These are phyloP conservation scores for Clavispora santaluciae DNA, from an alignment of 805 yeast species.

Conservation along the genomic window DNA sequence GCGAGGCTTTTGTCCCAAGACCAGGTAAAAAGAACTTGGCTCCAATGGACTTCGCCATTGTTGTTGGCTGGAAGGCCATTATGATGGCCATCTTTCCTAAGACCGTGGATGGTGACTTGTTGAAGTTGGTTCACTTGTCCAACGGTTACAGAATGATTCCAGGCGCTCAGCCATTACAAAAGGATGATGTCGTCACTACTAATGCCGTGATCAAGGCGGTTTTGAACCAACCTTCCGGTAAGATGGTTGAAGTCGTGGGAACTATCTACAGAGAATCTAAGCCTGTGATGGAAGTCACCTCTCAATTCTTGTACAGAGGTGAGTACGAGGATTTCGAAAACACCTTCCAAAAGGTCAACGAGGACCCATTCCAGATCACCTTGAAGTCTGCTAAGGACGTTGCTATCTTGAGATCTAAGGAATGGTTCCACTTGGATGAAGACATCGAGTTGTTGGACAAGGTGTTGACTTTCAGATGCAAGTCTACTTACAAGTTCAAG, in stretches of 20 bases:
- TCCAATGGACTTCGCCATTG: slow-evolving; percentile 99
- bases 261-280: slow-evolving; percentile 68
- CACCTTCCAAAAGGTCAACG: slow-evolving; percentile 84
- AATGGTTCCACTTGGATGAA: slow-evolving; percentile 88
- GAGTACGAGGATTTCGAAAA: slow-evolving; percentile 79
- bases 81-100: slow-evolving; percentile 97
- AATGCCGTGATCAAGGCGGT: slow-evolving; percentile 85
- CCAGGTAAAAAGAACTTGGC: slow-evolving; percentile 81
- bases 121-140: slow-evolving; percentile 89
- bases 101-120: slow-evolving; percentile 91
- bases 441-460: slow-evolving; percentile 69
- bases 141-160: slow-evolving; percentile 92
- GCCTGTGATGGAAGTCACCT: slow-evolving; percentile 89
- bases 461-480: slow-evolving; percentile 83
- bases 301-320: slow-evolving; percentile 97
- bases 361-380: slow-evolving; percentile 78
- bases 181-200: slow-evolving; percentile 80
- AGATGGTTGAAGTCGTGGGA: slow-evolving; percentile 93
- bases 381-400: slow-evolving; percentile 78
- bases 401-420: slow-evolving; percentile 90
- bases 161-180: slow-evolving; percentile 83
- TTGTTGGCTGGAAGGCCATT: slow-evolving; percentile 96
- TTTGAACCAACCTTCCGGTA: slow-evolving; percentile 87
- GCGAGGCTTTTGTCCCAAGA: slow-evolving; percentile 92
- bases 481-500: slow-evolving; percentile 79